Evolutionary conservation across 2,329 filamentous ascomycete genomes (phyloP), one percentile per base, ranked within the genome.

Genomic region (Penicillium freii): DNA sequence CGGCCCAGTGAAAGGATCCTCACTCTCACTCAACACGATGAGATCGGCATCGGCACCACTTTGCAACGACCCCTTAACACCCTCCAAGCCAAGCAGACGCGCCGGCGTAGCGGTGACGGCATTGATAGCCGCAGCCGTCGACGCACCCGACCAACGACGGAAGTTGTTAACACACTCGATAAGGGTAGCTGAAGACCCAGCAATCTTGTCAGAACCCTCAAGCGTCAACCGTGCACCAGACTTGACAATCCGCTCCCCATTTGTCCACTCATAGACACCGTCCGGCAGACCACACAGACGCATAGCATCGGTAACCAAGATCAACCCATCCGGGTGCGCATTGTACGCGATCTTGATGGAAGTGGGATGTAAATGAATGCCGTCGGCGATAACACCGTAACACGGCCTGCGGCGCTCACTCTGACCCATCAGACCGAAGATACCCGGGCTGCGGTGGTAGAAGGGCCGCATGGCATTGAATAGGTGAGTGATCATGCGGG

Each of bases 391-490:
- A 68, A 96, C 84, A 57, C 92, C 92, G 72, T 93, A 97, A 73
- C 84, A 96, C 0, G 92, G 92, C 51, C 72, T 76, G 13, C 55
- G 70, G 60, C 60, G 71, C 63, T 87, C 83, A 9, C 82, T 82
- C 60, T 84, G 83, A 58, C 92, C 91, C 15, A 97, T 78, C 0
- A 95, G 85, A 29, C 92, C 92, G 71, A 96, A 96, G 66, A 96
- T 86, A 38, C 92, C 92, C 0, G 92, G 92, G 74, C 96, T 92
- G 57, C 92, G 88, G 79, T 97, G 91, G 73, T 94, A 90, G 50
- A 96, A 84, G 15, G 91, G 91, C 0, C 87, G 84, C 92, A 96
- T 96, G 27, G 92, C 92, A 72, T 96, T 96, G 84, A 96, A 96
- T 1, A 96, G 81, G 69, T 96, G 92, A 0, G 92, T 96, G 64